phyloP scores from a whole-genome alignment of 2,329 filamentous ascomycete genomes.

The Sporothrix variecibatus region DNA sequence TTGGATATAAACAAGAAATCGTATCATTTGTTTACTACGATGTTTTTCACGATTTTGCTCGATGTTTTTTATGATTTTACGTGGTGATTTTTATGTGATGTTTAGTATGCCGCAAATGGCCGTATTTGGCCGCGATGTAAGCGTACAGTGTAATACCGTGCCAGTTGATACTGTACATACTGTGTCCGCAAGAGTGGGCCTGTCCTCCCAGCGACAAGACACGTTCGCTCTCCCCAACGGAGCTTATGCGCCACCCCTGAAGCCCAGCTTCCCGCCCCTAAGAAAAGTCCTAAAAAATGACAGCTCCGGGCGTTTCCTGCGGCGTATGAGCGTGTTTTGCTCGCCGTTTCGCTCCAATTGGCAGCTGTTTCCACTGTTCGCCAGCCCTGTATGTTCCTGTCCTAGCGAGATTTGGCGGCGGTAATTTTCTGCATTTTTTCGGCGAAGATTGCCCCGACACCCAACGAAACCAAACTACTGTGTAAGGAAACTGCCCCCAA shows the following conservation, averaged over 20 bases:
- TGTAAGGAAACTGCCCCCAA: background rate
- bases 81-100: background rate
- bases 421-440: conserved; percentile 22
- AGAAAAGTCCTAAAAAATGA: background rate
- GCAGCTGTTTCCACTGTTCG: background rate
- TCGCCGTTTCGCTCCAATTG: background rate
- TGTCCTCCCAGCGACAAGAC: background rate
- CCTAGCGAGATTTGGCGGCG: conserved; percentile 5
- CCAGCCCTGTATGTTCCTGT: background rate
- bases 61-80: background rate
- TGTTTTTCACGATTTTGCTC: background rate
- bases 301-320: background rate
- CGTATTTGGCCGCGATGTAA: conserved; percentile 3
- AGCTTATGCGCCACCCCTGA: conserved; percentile 21
- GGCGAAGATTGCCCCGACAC: conserved; percentile 28
- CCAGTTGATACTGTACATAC: background rate
- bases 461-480: conserved; percentile 17
- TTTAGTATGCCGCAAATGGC: background rate
- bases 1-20: conserved; percentile 4
- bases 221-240: conserved; percentile 24
- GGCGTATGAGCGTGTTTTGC: background rate
- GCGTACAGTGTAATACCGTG: background rate
- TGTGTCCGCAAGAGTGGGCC: background rate
- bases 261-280: conserved; percentile 11
- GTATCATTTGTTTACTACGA: background rate